Base-by-base conservation (phyloP, 192 early-diverging fungal genomes). In the Dissophora ornata region DNA sequence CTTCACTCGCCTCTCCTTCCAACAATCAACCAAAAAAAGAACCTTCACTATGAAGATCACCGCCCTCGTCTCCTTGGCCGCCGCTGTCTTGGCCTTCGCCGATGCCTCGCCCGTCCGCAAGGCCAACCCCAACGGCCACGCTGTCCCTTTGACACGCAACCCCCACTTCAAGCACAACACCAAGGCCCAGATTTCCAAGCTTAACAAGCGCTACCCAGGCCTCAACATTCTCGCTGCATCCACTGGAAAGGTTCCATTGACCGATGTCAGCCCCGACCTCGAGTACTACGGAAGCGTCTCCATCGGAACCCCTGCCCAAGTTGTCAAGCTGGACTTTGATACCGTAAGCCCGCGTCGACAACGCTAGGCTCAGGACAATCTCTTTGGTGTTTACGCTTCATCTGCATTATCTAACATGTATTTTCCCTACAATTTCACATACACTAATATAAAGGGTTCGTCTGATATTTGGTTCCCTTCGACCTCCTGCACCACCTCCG, bases 281-380 rank as follows among this genome's bases (percentile, higher is more conserved):
- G 74, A 91, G 81, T 91, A 91, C 59, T 91, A 91, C 51, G 87
- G 83, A 56, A n/a, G n/a, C n/a, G n/a, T n/a, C n/a, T n/a, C n/a
- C n/a, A n/a, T n/a, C n/a, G n/a, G n/a, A n/a, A n/a, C n/a, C n/a
- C n/a, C n/a, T n/a, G n/a, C n/a, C n/a, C n/a, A n/a, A n/a, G n/a
- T n/a, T n/a, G n/a, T n/a, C n/a, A n/a, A n/a, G n/a, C n/a, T n/a
- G n/a, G n/a, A n/a, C n/a, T n/a, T n/a, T n/a, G n/a, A n/a, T n/a
- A 69, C 69, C 11, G 86, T 89, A n/a, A n/a, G n/a, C n/a, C n/a
- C n/a, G 3, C 36, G n/a, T n/a, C n/a, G n/a, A n/a, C n/a, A n/a
- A n/a, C n/a, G n/a, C n/a, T n/a, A n/a, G n/a, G n/a, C n/a, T n/a
- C n/a, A n/a, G n/a, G n/a, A n/a, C n/a, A n/a, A n/a, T n/a, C n/a